These are phyloP conservation scores for Fusarium sp. DNA, from an alignment of 2,329 filamentous ascomycete genomes.

Conservation along the genomic window DNA sequence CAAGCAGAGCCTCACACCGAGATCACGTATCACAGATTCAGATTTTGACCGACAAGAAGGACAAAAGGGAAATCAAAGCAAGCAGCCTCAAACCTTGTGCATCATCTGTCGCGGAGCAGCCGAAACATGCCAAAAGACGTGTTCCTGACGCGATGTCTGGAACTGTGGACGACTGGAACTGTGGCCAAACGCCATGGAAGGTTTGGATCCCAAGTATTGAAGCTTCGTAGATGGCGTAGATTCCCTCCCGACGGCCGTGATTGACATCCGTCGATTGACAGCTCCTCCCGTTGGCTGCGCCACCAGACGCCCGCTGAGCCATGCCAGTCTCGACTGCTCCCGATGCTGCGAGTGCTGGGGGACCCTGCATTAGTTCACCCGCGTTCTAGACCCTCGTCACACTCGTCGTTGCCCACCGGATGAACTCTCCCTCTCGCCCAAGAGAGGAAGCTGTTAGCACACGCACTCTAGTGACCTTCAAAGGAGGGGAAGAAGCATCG, in stretches of 20 bases:
- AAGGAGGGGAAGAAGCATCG: not conserved
- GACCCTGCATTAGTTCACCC: constrained; percentile 8
- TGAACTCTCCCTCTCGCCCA: constrained; percentile 3
- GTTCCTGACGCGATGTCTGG: not conserved
- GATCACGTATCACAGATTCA: not conserved
- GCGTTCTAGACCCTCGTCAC: constrained; percentile 11
- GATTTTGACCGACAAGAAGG: not conserved
- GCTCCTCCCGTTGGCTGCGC: constrained; percentile 15
- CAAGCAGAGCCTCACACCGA: not conserved
- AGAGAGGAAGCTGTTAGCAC: not conserved
- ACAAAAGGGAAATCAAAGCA: not conserved
- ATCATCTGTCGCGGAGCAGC: constrained; percentile 2
- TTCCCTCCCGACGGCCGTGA: not conserved
- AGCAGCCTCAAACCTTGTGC: not conserved
- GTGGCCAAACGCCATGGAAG: constrained; percentile 6
- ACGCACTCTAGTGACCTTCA: not conserved
- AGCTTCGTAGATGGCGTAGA: not conserved
- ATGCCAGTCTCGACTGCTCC: not conserved
- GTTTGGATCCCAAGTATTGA: not conserved
- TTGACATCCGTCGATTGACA: constrained; percentile 1
- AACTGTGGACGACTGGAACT: constrained; percentile 5
- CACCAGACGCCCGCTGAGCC: constrained; percentile 20
- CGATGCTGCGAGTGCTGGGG: constrained; percentile 11
- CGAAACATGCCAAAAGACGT: not conserved
- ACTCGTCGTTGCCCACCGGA: constrained; percentile 4